Base-by-base conservation (phyloP, 108 stramenopile species). In the Schizochytrium sp. region DNA sequence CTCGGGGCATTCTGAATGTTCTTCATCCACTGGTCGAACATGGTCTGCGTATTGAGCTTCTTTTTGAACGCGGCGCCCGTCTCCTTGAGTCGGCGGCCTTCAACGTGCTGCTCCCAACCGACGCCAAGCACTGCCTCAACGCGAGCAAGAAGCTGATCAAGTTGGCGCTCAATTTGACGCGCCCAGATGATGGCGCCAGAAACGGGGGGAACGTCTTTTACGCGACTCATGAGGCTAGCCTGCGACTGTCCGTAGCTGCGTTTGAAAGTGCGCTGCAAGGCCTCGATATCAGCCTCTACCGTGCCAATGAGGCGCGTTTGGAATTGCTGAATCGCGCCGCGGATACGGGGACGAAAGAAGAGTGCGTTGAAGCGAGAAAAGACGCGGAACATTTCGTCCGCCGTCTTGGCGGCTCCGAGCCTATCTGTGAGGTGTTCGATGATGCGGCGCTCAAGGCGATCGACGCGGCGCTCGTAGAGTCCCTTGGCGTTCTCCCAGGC, bases 161-260 rank as follows among this genome's bases (percentile, higher is more conserved):
- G 95, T 91, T 98, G 98, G 5, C 97, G 93, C 91, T 98, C 98
- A 93, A 99, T 97, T 89, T 98, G 98, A 89, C 97, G 97, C 44
- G 99, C 99, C 99, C 99, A 99, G 25, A 98, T 90, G 83, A 98
- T 98, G 88, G 98, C 97, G 10, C 97, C 98, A 28, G 96, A 95
- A 19, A 98, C 94, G 4, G 98, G 98, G 5, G 99, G 99, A 34
- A 98, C 95, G 21, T 98, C 98, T 21, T 97, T 92, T 23, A 98
- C 88, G 44, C 94, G 92, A n/a, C 96, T 94, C 60, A 96, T 92
- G 41, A 92, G 43, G 94, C 94, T 45, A 94, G 93, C 34, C 93
- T 88, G 45, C 16, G 95, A 96, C 5, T 93, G 93, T 90, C 97
- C 97, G 88, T 97, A 99, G 58, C 97, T 96, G 18, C 92, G 92